Evolutionary conservation across 768 basidiomycete genomes (phyloP).

Genomic region (Cubamyces lactineus): DNA sequence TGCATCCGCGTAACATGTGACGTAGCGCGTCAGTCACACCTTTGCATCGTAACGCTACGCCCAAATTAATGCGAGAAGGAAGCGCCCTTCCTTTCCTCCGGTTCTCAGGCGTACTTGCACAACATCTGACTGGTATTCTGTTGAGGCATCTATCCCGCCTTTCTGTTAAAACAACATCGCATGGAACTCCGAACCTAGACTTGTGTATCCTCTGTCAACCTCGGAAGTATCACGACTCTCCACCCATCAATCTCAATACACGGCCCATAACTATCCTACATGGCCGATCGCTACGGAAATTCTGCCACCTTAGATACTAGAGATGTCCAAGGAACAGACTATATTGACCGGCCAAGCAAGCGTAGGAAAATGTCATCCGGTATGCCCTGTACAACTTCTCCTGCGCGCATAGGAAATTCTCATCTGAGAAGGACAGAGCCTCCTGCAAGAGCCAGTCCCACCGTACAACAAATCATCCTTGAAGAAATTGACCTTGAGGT

Average conservation of each 20-base stretch:
- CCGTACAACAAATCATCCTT: constrained; percentile 30
- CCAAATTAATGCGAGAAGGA: neutral
- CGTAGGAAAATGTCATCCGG: constrained; percentile 9
- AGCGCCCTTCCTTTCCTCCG: neutral
- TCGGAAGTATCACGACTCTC: too few relatives aligned
- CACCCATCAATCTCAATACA: too few relatives aligned
- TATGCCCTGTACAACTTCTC: neutral
- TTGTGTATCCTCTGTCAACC: too few relatives aligned
- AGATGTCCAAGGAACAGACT: too few relatives aligned
- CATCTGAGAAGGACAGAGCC: neutral
- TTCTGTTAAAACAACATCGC: too few relatives aligned
- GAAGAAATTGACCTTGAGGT: constrained; percentile 52
- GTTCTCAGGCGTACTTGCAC: too few relatives aligned
- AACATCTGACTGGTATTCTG: too few relatives aligned
- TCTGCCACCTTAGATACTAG: too few relatives aligned
- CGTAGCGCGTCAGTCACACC: constrained; percentile 14
- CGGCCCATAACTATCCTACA: neutral
- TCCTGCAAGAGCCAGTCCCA: constrained; percentile 6
- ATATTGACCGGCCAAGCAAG: constrained; percentile 13
- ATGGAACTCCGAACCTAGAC: too few relatives aligned
- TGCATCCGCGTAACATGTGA: constrained; percentile 16
- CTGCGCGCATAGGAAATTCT: neutral
- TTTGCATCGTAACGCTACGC: neutral
- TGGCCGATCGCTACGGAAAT: neutral
- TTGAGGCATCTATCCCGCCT: too few relatives aligned